Evolutionary conservation across 2,329 filamentous ascomycete genomes (phyloP), one percentile per base, ranked within the genome.

Genomic region (Gaeumannomyces tritici): DNA sequence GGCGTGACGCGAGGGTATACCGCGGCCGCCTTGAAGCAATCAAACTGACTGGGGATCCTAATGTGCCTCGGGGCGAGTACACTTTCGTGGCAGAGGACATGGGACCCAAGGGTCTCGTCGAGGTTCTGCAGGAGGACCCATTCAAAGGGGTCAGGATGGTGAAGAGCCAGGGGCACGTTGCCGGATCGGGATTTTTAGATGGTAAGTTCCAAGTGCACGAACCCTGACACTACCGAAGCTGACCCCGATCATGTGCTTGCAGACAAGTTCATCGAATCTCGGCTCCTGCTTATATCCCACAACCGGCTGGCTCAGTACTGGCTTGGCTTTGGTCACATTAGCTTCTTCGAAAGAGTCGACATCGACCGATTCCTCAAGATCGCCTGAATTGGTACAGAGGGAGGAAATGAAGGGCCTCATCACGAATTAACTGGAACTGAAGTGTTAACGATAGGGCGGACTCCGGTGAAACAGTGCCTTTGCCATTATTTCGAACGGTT

Each of bases 41-140:
- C 70, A 98, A 98, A 72, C 77, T 99, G 42, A 98, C 93, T 0
- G 93, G 93, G 0, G 93, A 99, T 70, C 86, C 89, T 0, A 96
- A 97, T 67, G 86, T 98, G 18, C 93, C 93, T 0, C 83, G 93
- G 11, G 93, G 93, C 11, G 89, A 97, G 73, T 85, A 87, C 67
- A 91, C 89, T 0, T 97, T 96, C 71, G 81, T 90, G 4, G 89
- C 87, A 0, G 84, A 91, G 6, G 91, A 97, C 67, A 84, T 98
- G 47, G 88, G 89, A 0, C 79, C 82, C 0, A 75, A 70, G 0
- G 91, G 90, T 0, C 80, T 88, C 27, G 74, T 93, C 0, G 79
- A 86, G 0, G 76, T 85, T 1, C 85, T 87, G 0, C 77, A 83
- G 1, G 88, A 92, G 63, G 76, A 82, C 0, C 83, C 84, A 2